A percentile compares a stretch with the other conserved stretches of the same genome.
Conservation (phyloP, 2,329 filamentous ascomycete species). For the Neopestalotiopsis rosae region DNA sequence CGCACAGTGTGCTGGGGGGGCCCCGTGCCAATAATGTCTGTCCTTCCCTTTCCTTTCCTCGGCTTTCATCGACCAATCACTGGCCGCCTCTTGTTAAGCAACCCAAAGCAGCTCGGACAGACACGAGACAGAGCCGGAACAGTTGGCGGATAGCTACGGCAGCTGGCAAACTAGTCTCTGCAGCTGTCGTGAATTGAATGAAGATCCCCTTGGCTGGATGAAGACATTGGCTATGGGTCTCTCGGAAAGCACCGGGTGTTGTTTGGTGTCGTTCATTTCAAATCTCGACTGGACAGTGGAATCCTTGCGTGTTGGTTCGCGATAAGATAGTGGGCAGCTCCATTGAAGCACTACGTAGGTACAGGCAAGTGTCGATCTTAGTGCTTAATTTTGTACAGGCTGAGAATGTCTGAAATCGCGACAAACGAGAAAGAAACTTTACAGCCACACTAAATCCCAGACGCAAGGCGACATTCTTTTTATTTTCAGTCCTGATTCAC, state of each 20-base stretch:
- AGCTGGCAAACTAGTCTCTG: background rate
- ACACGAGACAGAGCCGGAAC: background rate
- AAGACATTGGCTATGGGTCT: background rate
- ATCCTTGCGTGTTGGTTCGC: background rate
- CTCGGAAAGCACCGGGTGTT: conserved; percentile 18
- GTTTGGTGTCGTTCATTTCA: conserved; percentile 2
- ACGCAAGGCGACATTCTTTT: background rate
- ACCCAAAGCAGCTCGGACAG: background rate
- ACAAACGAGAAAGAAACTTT: background rate
- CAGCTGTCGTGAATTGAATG: background rate
- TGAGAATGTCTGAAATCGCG: background rate
- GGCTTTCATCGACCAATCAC: conserved; percentile 16
- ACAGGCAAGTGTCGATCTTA: background rate
- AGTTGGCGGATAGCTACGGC: background rate
- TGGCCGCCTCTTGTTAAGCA: conserved; percentile 14
- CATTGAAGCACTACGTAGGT: background rate
- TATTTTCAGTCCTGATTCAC: no score
- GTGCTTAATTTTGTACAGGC: background rate
- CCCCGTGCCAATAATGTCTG: conserved; percentile 3
- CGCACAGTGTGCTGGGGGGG: conserved; percentile 5
- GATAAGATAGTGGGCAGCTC: background rate
- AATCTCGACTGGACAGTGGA: background rate
- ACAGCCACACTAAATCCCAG: background rate
- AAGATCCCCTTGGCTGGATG: background rate
- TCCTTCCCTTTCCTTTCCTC: conserved; percentile 13